phyloP scores from a whole-genome alignment of 2,329 filamentous ascomycete species.

The Fusarium sp. region DNA sequence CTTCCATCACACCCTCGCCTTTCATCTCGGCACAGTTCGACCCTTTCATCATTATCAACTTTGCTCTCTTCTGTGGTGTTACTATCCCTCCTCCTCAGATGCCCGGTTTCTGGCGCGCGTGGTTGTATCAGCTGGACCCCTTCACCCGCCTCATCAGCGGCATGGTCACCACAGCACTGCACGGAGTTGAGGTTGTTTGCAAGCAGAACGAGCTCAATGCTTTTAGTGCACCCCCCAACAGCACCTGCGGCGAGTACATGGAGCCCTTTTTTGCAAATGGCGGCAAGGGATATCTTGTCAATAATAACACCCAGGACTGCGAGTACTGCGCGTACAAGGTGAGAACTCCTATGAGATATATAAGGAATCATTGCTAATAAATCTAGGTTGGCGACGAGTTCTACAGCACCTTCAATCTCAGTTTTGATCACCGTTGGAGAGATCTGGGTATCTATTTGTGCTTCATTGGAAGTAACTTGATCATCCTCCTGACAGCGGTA shows the following conservation, averaged over 20 bases:
- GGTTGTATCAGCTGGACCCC: slow-evolving; percentile 74
- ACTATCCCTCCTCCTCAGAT: slow-evolving; percentile 82
- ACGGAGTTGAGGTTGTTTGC: slow-evolving; percentile 63
- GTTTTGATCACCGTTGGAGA: slow-evolving; percentile 78
- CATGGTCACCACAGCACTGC: slow-evolving; percentile 73
- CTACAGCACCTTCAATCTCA: slow-evolving; percentile 73
- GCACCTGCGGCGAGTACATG: slow-evolving; percentile 43
- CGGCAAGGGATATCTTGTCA: slow-evolving; percentile 77
- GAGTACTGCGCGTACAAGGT: slow-evolving; percentile 82
- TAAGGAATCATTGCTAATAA: slow-evolving; percentile 81
- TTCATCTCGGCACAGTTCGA: slow-evolving; percentile 85
- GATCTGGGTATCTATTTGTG: slow-evolving; percentile 82
- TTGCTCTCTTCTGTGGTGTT: slow-evolving; percentile 88
- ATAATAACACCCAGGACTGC: slow-evolving; percentile 74
- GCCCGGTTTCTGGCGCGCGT: slow-evolving; percentile 79
- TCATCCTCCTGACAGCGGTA: slow-evolving; percentile 67
- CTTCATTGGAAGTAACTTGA: slow-evolving; percentile 82
- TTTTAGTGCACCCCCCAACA: slow-evolving; percentile 70
- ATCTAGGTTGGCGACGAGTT: slow-evolving; percentile 85
- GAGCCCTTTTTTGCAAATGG: slow-evolving; percentile 55
- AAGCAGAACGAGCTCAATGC: slow-evolving; percentile 65
- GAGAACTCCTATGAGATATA: slow-evolving; percentile 66
- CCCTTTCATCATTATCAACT: slow-evolving; percentile 84
- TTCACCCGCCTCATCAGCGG: slow-evolving; percentile 74
- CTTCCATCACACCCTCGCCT: slow-evolving; percentile 79